These are phyloP conservation scores for Fraxinus nigra DNA, from an alignment of 305 asterid species.

Conservation along the genomic window DNA sequence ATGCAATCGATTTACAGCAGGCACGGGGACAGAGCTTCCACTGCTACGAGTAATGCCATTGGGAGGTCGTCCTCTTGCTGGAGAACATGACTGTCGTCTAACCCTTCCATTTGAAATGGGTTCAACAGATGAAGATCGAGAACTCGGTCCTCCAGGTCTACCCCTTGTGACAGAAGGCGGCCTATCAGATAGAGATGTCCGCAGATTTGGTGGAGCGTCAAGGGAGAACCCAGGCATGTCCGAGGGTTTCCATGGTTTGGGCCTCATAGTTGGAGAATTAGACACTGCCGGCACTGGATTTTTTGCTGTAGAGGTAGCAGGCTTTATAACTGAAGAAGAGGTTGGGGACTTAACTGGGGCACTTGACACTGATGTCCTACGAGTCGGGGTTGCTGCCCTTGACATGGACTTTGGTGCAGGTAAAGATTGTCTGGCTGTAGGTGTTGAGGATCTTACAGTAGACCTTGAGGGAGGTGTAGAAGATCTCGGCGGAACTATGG, in stretches of 20 bases:
- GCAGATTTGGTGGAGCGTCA: constrained; percentile 86
- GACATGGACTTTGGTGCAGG: constrained; percentile 66
- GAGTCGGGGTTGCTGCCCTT: constrained; percentile 84
- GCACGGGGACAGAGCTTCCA: constrained; percentile 89
- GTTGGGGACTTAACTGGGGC: constrained; percentile 41
- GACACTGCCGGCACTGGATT: constrained; percentile 58
- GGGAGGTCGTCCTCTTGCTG: constrained; percentile 95
- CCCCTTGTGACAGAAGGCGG: constrained; percentile 91
- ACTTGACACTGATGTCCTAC: constrained; percentile 43
- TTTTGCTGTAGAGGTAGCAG: constrained; percentile 39
- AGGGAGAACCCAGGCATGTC: constrained; percentile 98
- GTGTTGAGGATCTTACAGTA: constrained; percentile 74
- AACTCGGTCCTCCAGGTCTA: constrained; percentile 83
- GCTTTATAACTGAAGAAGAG: constrained; percentile 41
- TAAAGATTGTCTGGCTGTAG: constrained; percentile 57
- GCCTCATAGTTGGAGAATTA: constrained; percentile 80
- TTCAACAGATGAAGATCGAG: constrained; percentile 84
- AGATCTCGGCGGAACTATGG: constrained; percentile 70
- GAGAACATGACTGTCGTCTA: constrained; percentile 95
- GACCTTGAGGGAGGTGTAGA: constrained; percentile 80
- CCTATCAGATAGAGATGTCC: constrained; percentile 83
- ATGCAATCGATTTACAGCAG: constrained; percentile 63
- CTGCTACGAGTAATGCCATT: constrained; percentile 70
- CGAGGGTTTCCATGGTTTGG: constrained; percentile 95
- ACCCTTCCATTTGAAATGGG: constrained; percentile 79